phyloP scores from a whole-genome alignment of 192 early-diverging fungal species.

The Coemansia sp. region DNA sequence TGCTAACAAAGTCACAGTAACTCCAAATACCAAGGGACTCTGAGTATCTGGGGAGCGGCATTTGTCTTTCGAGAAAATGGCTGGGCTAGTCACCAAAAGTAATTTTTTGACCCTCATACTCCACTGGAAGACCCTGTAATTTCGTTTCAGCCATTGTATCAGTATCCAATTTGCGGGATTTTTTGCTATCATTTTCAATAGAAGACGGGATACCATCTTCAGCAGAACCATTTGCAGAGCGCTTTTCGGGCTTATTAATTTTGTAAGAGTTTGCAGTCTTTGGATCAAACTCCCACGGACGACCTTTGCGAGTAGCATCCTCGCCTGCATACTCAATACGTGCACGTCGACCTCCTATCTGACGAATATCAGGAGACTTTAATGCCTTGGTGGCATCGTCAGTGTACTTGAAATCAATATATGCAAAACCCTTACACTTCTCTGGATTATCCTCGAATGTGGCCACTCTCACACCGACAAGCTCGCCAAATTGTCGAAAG shows the following conservation, averaged over 20 bases:
- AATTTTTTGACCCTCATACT: conserved; percentile 69
- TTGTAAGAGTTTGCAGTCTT: conserved; percentile 21
- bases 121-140: conserved; percentile 50
- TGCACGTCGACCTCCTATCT: conserved; percentile 57
- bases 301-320: conserved; percentile 63
- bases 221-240: conserved; percentile 11
- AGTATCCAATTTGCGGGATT: conserved; percentile 34
- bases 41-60: too few species aligned
- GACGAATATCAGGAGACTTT: conserved; percentile 56
- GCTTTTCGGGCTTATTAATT: conserved; percentile 1
- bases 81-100: conserved; percentile 55
- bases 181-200: conserved; percentile 10
- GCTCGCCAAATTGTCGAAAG: conserved; percentile 63
- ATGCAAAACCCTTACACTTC: conserved; percentile 77
- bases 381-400: conserved; percentile 66
- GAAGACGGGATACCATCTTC: conserved; percentile 28
- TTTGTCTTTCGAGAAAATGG: too few species aligned
- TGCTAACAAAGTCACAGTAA: too few species aligned
- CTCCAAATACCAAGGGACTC: too few species aligned
- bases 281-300: conserved; percentile 61
- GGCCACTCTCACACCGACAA: conserved; percentile 66
- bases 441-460: conserved; percentile 71
- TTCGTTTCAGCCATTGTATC: conserved; percentile 54
- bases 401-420: conserved; percentile 64
- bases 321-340: conserved; percentile 70